Evolutionary conservation across 768 basidiomycete species (phyloP).

Genomic region (Mycena sanguinolenta): DNA sequence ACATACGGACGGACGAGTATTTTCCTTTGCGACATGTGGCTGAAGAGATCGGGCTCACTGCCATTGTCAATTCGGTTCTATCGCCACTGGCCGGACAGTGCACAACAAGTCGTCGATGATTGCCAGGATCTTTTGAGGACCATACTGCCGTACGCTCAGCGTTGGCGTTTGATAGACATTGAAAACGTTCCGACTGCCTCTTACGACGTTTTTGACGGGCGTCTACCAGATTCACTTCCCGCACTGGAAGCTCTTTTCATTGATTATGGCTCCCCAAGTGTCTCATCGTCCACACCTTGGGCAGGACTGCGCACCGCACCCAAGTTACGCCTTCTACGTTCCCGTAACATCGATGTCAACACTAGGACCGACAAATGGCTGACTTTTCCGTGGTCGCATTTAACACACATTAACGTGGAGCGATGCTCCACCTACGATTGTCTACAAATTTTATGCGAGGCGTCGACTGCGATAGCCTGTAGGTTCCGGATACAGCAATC

Average conservation of each 20-base stretch:
- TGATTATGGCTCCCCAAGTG: not conserved
- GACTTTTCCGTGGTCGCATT: slow-evolving; percentile 4
- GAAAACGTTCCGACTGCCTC: not conserved
- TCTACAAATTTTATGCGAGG: not conserved
- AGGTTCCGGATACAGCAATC: not conserved
- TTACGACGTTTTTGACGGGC: not conserved
- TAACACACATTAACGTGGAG: slow-evolving; percentile 1
- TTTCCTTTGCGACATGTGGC: too few relatives aligned
- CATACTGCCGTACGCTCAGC: not conserved
- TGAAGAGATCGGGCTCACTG: slow-evolving; percentile 8
- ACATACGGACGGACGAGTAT: too few relatives aligned
- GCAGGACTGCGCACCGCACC: not conserved
- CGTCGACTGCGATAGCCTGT: not conserved
- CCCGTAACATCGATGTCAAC: too few relatives aligned
- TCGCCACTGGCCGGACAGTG: not conserved
- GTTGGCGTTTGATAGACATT: not conserved
- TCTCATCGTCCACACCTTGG: not conserved
- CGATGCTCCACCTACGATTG: slow-evolving; percentile 2
- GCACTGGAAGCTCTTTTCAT: not conserved
- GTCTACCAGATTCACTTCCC: not conserved
- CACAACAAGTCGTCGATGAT: not conserved
- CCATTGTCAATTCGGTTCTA: slow-evolving; percentile 1
- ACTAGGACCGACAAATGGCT: not conserved
- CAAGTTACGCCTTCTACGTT: not conserved
- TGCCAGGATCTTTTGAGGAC: not conserved